These are phyloP conservation scores for Phytophthora rubi DNA, from an alignment of 352 stramenopile species.

Conservation along the genomic window DNA sequence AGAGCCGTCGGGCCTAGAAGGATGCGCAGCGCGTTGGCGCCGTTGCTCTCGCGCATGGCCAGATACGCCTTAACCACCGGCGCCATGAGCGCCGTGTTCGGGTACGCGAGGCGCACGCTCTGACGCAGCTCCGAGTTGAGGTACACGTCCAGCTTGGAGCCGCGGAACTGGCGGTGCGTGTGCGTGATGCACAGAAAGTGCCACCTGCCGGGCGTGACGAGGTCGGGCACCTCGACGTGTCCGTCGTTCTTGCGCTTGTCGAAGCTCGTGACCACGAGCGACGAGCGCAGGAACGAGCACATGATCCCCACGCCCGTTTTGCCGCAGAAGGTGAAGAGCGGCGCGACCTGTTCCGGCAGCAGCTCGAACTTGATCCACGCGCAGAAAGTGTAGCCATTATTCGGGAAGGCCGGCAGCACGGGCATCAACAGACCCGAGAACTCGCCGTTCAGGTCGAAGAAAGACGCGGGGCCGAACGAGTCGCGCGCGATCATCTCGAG, in stretches of 20 bases:
- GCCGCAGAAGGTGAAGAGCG: slow-evolving; percentile 83
- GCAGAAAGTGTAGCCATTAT: slow-evolving; percentile 86
- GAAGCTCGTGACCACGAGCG: slow-evolving; percentile 81
- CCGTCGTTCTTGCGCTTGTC: slow-evolving; percentile 89
- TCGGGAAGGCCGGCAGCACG: slow-evolving; percentile 75
- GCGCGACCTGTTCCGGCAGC: slow-evolving; percentile 68
- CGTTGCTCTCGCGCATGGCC: slow-evolving; percentile 78
- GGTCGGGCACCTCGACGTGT: slow-evolving; percentile 75
- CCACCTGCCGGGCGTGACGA: slow-evolving; percentile 72
- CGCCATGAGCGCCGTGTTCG: slow-evolving; percentile 77
- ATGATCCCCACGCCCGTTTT: slow-evolving; percentile 82
- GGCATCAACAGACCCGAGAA: slow-evolving; percentile 77
- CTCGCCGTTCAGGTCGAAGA: slow-evolving; percentile 84
- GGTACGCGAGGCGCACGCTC: slow-evolving; percentile 78
- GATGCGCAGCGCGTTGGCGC: slow-evolving; percentile 60
- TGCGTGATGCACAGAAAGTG: slow-evolving; percentile 87
- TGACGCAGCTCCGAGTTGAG: slow-evolving; percentile 78
- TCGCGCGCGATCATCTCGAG: slow-evolving; percentile 88
- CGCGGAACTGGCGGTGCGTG: slow-evolving; percentile 84
- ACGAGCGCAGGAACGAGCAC: slow-evolving; percentile 79
- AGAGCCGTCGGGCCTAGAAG: slow-evolving; percentile 67
- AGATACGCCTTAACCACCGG: slow-evolving; percentile 82
- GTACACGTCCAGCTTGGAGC: slow-evolving; percentile 85
- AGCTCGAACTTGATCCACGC: slow-evolving; percentile 88
- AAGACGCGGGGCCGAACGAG: slow-evolving; percentile 81